Evolutionary conservation across 441 rosid genomes (phyloP), one percentile per base, ranked within the genome.

Genomic region (Gossypium lobatum): DNA sequence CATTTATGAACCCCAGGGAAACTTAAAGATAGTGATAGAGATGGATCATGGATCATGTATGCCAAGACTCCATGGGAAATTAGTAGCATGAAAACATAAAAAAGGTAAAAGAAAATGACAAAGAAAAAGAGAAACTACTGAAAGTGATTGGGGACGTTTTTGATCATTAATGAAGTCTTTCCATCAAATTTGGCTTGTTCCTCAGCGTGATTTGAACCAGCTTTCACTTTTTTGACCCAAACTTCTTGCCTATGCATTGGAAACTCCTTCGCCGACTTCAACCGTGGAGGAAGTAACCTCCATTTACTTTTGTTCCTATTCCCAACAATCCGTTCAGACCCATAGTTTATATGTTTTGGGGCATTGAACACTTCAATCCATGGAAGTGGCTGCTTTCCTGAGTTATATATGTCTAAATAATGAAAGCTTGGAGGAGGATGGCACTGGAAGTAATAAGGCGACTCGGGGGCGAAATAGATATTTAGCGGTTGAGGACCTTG

Each of bases 71-170:
- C 37, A 31, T 31, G 8, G 37, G 37, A 6, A 31, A 31, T 31
- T 31, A 31, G 37, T 31, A 10, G 34, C 34, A 9, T 17, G 18
- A 28, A 6, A 9, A 5, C 10, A 28, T 6, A 28, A 0, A 61
- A 5, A 2, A 2, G 16, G 7, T 3, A 0, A 60, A 60, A 14
- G 18, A 60, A 62, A 63, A 10, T 39, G 48, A 4, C 37, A 2
- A 16, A 17, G 9, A 64, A 26, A 64, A 39, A 64, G 52, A 42
- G 53, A 6, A 39, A 45, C 21, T 28, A 42, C 93, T 73, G 28
- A 4, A 84, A 65, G 21, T 71, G 78, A 73, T 89, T 87, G 0
- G 91, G 93, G 0, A 89, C 73, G 73, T 89, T 84, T 66, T 70
- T 77, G 0, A 89, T 80, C 90, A 89, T 89, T 6, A 89, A 0